Conservation (phyloP, 352 stramenopile genomes). For the Phytophthora podocarpi region DNA sequence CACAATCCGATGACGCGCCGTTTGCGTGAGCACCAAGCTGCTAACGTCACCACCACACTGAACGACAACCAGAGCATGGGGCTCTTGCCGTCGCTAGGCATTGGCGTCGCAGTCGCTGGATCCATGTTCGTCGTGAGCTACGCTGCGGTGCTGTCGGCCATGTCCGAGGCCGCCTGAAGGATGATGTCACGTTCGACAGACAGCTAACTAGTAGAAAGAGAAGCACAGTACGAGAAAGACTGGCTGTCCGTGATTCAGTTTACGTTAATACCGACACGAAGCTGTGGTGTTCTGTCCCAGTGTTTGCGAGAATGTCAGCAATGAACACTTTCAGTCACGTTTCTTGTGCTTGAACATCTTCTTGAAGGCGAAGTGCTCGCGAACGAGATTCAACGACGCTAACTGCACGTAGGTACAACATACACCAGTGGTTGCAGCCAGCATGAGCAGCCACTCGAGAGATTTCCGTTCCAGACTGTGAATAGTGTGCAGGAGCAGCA, state of each 20-base stretch:
- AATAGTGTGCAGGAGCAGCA: constrained; percentile 37
- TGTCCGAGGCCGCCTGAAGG: constrained; percentile 27
- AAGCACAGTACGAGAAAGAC: not conserved
- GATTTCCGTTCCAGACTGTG: constrained; percentile 21
- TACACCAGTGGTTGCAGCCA: constrained; percentile 46
- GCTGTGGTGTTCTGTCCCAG: not conserved
- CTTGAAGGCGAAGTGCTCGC: constrained; percentile 44
- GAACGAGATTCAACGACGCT: constrained; percentile 54
- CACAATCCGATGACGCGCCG: constrained; percentile 22
- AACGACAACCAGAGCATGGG: constrained; percentile 16
- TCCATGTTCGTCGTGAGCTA: constrained; percentile 51
- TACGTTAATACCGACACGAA: constrained; percentile 14
- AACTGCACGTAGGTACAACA: constrained; percentile 68
- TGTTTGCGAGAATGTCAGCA: not conserved
- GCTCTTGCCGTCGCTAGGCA: constrained; percentile 21
- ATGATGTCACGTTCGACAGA: not conserved
- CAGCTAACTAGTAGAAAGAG: not conserved
- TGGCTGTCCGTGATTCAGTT: constrained; percentile 2
- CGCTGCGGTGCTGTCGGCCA: constrained; percentile 41
- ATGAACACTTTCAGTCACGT: constrained; percentile 35
- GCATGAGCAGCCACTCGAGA: constrained; percentile 41
- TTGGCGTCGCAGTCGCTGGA: constrained; percentile 34
- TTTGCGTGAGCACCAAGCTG: constrained; percentile 2
- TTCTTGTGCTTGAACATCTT: constrained; percentile 37
- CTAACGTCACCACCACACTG: not conserved